Base-by-base conservation (phyloP, 345 rosid species). In the Alliaria petiolata region DNA sequence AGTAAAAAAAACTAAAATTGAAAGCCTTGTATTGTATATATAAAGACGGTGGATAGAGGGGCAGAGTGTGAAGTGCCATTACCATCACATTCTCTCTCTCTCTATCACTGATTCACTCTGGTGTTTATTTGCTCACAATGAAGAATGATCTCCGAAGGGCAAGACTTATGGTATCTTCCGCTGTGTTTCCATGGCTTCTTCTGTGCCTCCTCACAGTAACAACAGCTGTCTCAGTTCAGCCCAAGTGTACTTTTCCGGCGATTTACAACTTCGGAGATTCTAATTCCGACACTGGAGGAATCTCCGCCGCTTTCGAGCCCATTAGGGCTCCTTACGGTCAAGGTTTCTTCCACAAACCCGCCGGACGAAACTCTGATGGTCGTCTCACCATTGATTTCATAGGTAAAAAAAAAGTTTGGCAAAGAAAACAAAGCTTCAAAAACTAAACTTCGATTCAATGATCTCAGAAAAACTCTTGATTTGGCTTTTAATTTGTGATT, bases 231-330 rank as follows among this genome's bases (percentile, higher is more conserved):
- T 53, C 71, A 30, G 61, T 39, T 55, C 60, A 76, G 46, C 78
- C 81, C 0, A 73, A 58, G 7, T 92, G 96, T 60, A 68, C 54
- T 16, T 87, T 92, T 38, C 85, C 87, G 8, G 98, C 95, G 13
- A 82, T 92, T 40, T 89, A 92, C 83, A 92, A 89, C 82, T 92
- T 89, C 31, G 98, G 98, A 11, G 96, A 92, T 63, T 89, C 98
- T 17, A 89, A 92, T 70, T 84, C 98, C 16, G 95, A 89, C 67
- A 89, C 95, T 0, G 95, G 96, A 35, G 96, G 92, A 17, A 84
- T 86, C 31, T 92, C 95, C 13, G 92, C 96, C 28, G 88, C 98
- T 0, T 86, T 92, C 62, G 88, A 81, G 3, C 96, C 88, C 3
- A 80, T 84, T 16, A 64, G 43, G 9, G 75, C 83, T 3, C 96